Evolutionary conservation across 371 early-diverging fungal species (phyloP).

Genomic region (Mucor piriformis): DNA sequence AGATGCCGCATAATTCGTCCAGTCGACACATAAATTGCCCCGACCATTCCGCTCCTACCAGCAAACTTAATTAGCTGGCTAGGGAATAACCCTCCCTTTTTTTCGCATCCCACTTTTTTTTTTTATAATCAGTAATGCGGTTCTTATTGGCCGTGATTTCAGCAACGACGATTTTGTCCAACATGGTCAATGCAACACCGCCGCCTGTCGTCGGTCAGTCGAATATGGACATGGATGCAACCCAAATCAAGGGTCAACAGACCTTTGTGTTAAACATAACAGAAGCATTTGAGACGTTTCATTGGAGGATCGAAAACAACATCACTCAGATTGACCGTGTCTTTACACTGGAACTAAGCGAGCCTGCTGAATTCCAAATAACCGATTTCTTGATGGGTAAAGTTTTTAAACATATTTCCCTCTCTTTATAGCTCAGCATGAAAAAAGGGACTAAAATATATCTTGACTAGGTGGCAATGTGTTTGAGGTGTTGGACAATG

Average conservation of each 20-base stretch:
- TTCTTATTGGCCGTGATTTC: too few species aligned
- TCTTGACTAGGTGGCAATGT: constrained; percentile 23
- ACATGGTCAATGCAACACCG: too few species aligned
- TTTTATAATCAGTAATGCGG: too few species aligned
- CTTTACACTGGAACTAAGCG: neutral
- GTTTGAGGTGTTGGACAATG: constrained; percentile 38
- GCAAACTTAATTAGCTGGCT: too few species aligned
- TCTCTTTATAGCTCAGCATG: neutral
- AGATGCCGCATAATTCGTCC: too few species aligned
- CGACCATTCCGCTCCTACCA: too few species aligned
- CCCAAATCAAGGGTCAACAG: neutral
- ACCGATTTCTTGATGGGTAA: constrained; percentile 35
- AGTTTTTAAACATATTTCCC: neutral
- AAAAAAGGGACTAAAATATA: neutral
- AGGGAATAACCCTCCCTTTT: too few species aligned
- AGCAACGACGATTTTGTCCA: too few species aligned
- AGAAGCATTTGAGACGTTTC: constrained; percentile 31
- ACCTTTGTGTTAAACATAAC: constrained; percentile 13
- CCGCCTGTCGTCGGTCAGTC: too few species aligned
- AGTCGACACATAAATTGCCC: too few species aligned
- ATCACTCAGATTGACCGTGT: neutral
- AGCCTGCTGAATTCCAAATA: constrained; percentile 36
- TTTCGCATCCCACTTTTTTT: too few species aligned
- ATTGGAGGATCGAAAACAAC: constrained; percentile 27
- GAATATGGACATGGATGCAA: too few species aligned